Conservation (phyloP, 2,329 filamentous ascomycete genomes). For the Aspergillus glaucus region DNA sequence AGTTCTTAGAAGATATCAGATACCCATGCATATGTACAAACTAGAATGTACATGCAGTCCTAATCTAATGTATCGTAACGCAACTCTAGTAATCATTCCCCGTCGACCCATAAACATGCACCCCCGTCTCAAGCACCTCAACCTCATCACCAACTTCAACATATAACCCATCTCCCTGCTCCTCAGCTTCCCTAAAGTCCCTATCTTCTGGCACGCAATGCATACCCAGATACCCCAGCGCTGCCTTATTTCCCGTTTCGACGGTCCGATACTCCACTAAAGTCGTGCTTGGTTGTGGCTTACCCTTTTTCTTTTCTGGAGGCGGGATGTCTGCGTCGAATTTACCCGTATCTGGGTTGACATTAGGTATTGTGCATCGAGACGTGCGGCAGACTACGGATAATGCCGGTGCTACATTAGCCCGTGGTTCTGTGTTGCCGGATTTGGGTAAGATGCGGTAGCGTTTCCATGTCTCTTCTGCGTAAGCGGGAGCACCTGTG, state of each 20-base stretch:
- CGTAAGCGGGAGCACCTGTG: constrained; percentile 10
- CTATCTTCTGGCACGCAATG: constrained; percentile 18
- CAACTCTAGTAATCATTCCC: constrained; percentile 12
- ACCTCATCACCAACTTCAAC: constrained; percentile 15
- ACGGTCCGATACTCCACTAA: constrained; percentile 13
- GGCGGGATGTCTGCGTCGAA: constrained; percentile 13
- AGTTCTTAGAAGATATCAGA: too few relatives aligned
- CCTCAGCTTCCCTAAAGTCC: constrained; percentile 8
- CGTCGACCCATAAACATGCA: constrained; percentile 16
- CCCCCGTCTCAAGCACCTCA: constrained; percentile 13
- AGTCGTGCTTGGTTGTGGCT: constrained; percentile 16
- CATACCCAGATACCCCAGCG: constrained; percentile 18
- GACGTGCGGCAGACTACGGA: constrained; percentile 19
- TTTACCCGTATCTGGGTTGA: constrained; percentile 11
- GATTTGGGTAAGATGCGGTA: constrained; percentile 10
- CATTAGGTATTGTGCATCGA: constrained; percentile 18
- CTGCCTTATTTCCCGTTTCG: constrained; percentile 12
- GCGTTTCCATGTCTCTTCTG: constrained; percentile 18
- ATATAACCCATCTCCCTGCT: constrained; percentile 7
- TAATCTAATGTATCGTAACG: not conserved
- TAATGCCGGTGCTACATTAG: constrained; percentile 7
- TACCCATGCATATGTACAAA: too few relatives aligned
- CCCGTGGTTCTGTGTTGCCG: not conserved
- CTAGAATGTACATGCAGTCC: too few relatives aligned
- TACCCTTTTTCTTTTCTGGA: constrained; percentile 12